phyloP scores from a whole-genome alignment of 2,329 filamentous ascomycete genomes.

The Arthroderma sp. region DNA sequence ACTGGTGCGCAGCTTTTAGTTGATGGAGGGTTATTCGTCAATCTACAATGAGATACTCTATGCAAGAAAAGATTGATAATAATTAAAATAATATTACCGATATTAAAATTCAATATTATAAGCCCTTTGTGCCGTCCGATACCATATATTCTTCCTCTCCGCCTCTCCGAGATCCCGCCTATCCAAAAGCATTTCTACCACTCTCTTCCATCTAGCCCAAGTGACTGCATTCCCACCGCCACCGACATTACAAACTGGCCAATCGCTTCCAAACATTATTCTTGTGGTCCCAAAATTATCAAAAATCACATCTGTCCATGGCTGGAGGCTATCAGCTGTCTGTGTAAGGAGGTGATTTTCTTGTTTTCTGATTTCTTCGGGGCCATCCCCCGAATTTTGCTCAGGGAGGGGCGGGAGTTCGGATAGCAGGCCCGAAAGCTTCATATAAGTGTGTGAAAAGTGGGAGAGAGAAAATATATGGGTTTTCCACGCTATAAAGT shows the following conservation, averaged over 20 bases:
- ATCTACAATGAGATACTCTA: conserved; percentile 52
- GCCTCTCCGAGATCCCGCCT: conserved; percentile 40
- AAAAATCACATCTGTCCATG: conserved; percentile 61
- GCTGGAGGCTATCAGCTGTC: conserved; percentile 51
- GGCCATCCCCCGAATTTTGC: conserved; percentile 10
- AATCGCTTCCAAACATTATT: conserved; percentile 86
- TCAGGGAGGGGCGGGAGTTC: conserved; percentile 49
- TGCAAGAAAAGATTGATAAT: not conserved
- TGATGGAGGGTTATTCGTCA: conserved; percentile 81
- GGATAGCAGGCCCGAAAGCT: conserved; percentile 75
- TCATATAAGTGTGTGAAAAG: conserved; percentile 62
- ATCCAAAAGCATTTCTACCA: conserved; percentile 54
- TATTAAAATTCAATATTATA: conserved; percentile 35
- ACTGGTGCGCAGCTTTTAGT: conserved; percentile 74
- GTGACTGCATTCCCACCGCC: conserved; percentile 43
- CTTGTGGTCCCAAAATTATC: conserved; percentile 56
- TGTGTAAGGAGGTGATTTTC: conserved; percentile 24
- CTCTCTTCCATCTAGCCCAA: conserved; percentile 62
- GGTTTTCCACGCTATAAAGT: conserved; percentile 56
- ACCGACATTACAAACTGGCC: conserved; percentile 75
- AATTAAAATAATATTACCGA: too few species aligned
- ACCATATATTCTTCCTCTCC: conserved; percentile 57
- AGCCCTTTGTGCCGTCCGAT: conserved; percentile 55
- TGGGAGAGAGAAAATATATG: conserved; percentile 55
- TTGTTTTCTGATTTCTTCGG: conserved; percentile 20